Evolutionary conservation across 75 land plant genomes (phyloP).

Genomic region (Cupressus sempervirens): DNA sequence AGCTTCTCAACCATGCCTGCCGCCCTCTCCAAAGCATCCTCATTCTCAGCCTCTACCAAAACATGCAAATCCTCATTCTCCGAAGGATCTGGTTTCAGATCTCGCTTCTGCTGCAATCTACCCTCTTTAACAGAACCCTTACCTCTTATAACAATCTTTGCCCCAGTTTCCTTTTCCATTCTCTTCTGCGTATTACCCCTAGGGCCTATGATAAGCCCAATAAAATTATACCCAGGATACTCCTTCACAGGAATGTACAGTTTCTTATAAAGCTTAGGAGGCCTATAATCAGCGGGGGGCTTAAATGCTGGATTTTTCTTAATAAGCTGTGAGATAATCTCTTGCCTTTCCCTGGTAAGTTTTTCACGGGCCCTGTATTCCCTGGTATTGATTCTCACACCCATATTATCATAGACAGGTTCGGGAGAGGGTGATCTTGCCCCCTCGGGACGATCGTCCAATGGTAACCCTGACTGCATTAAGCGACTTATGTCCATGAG

Average conservation of each 20-base stretch:
- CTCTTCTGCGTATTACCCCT: slow-evolving; percentile 36
- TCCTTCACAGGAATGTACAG: slow-evolving; percentile 48
- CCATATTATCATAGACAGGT: slow-evolving; percentile 32
- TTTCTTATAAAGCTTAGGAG: slow-evolving; percentile 41
- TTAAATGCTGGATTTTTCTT: slow-evolving; percentile 29
- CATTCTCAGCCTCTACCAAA: slow-evolving; percentile 40
- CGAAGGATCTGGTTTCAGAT: slow-evolving; percentile 18
- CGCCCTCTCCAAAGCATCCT: slow-evolving; percentile 32
- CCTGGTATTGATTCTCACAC: slow-evolving; percentile 24
- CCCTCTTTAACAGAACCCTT: slow-evolving; percentile 43
- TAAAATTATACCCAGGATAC: slow-evolving; percentile 48
- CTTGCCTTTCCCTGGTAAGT: slow-evolving; percentile 23
- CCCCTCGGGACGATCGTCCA: slow-evolving; percentile 19
- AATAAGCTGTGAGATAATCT: slow-evolving; percentile 30
- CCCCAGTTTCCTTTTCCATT: slow-evolving; percentile 57
- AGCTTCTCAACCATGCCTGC: slow-evolving; percentile 52
- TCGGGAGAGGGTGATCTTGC: slow-evolving; percentile 36
- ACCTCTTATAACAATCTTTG: slow-evolving; percentile 38
- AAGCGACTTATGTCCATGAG: slow-evolving; percentile 28
- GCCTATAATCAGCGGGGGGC: slow-evolving; percentile 26
- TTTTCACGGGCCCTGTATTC: slow-evolving; percentile 21
- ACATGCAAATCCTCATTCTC: slow-evolving; percentile 53
- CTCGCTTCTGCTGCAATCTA: slow-evolving; percentile 21
- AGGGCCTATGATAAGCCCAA: slow-evolving; percentile 49
- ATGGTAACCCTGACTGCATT: slow-evolving; percentile 17